Base-by-base conservation (phyloP, 192 early-diverging fungal species). In the Paraglomus brasilianum region DNA sequence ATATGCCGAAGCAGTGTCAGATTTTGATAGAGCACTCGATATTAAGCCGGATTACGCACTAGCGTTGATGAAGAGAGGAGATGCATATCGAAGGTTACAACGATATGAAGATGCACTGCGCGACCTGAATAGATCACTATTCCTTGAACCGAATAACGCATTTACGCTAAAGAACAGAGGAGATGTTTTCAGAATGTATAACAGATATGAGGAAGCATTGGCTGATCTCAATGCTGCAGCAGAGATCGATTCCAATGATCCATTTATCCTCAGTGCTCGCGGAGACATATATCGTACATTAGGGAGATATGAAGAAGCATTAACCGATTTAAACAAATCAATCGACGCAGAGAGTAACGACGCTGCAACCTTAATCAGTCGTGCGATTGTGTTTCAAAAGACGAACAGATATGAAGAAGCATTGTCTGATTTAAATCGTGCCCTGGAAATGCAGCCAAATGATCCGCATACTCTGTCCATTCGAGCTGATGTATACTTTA, bases 401-500 rank as follows among this genome's bases (percentile, higher is more conserved):
- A 13, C 38, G 1, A 5, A 11, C 24, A 42, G 15, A 57, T 69
- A 69, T 58, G 1, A n/a, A 3, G 52, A 57, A 17, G 42, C 67
- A 0, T 21, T 69, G 8, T 8, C 9, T 1, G 67, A 69, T 69
- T 58, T 69, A 11, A 43, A 69, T 57, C 11, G 36, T 17, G 49
- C 43, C 42, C 39, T 69, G 8, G 42, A 58, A 17, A 46, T 69
- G 8, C 43, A 69, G 47, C 67, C 67, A 36, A 46, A 58, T 41
- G 41, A 58, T 46, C 9, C 42, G 5, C 58, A 58, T 38, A 38
- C 55, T n/a, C n/a, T 69, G 7, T 22, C 19, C 10, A 56, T 17
- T 17, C 15, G 67, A 5, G 67, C 49, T 17, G 48, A 69, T 21
- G 53, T 69, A 47, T 69, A 57, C 46, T 2, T 1, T 43, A 19